phyloP scores from a whole-genome alignment of 2,329 filamentous ascomycete genomes.

The Corniculantispora saksenae region DNA sequence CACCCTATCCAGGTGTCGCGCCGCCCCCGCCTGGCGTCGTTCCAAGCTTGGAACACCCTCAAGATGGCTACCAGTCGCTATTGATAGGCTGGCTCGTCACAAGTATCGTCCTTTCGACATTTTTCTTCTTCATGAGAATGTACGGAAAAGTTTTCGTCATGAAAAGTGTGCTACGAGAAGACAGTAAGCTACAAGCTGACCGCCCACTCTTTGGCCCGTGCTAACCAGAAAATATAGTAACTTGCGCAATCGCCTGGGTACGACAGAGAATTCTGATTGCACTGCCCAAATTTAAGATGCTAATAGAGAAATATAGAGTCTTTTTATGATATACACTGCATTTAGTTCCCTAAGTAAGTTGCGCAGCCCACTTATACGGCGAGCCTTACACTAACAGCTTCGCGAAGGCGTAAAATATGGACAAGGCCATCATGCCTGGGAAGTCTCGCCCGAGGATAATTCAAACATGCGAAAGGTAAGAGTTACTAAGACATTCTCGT shows the following conservation, averaged over 20 bases:
- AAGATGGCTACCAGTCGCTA: conserved; percentile 19
- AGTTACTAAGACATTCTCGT: neutral
- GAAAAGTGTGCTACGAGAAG: conserved; percentile 7
- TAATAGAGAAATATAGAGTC: neutral
- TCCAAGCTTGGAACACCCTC: conserved; percentile 26
- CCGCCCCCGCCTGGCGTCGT: conserved; percentile 27
- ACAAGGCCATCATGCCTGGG: conserved; percentile 28
- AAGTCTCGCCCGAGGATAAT: conserved; percentile 24
- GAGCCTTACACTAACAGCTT: neutral
- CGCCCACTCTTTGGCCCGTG: neutral
- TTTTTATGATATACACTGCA: conserved; percentile 5
- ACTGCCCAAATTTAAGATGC: neutral
- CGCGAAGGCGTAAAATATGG: conserved; percentile 22
- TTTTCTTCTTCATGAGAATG: conserved; percentile 22
- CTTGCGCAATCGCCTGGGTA: conserved; percentile 23
- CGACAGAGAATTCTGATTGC: neutral
- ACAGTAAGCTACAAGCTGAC: neutral
- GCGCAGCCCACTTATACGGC: too few species aligned
- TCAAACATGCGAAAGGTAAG: conserved; percentile 23
- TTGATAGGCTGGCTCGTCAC: conserved; percentile 13
- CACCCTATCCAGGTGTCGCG: conserved; percentile 21
- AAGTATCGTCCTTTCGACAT: conserved; percentile 4
- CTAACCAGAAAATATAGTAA: conserved; percentile 18
- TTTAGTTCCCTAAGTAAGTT: conserved; percentile 22
- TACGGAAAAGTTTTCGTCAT: conserved; percentile 22